Base-by-base conservation (phyloP, 768 basidiomycete species). In the Termitomyces sp. region DNA sequence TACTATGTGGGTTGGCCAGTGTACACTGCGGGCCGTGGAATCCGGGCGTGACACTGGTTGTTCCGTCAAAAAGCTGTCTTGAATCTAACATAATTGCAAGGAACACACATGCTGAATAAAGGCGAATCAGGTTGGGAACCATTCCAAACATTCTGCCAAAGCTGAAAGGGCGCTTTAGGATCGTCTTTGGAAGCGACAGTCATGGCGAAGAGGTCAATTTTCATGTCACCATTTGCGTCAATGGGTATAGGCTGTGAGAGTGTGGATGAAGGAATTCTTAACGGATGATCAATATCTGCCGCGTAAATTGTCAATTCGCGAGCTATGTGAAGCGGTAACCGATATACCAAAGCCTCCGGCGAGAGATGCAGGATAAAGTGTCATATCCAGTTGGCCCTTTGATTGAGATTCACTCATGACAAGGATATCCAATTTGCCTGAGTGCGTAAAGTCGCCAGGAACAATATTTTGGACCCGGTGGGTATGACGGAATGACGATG, bases 361-460 rank as follows among this genome's bases (percentile, higher is more conserved):
- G 3, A 81, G 70, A 36, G 80, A 71, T 7, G 90, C 88, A 18
- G 81, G 73, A 70, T 94, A 95, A 9, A 98, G 68, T 15, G 75
- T 75, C 73, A 96, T 80, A 31, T 86, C 83, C 36, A 92, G 69
- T 55, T 81, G 82, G 60, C 65, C 76, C 51, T 62, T 76, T 44
- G 65, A 75, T 51, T 67, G 70, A 60, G 80, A 78, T 55, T 85
- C 77, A 44, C 86, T 83, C 90, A 98, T 94, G 47, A 98, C 83
- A 1, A 98, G 82, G 1, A 97, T 67, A 71, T 98, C 97, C 4
- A 98, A 79, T 64, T 84, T 87, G 31, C 97, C 97, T 56, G 94
- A 89, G 66, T 94, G 90, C 26, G 94, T 90, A 67, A 90, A 97
- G 73, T 99, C 97, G 22, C 91, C 92, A 0, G 95, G 94, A 10